phyloP scores from a whole-genome alignment of 768 basidiomycete genomes.

The Guyanaporus albipodus region DNA sequence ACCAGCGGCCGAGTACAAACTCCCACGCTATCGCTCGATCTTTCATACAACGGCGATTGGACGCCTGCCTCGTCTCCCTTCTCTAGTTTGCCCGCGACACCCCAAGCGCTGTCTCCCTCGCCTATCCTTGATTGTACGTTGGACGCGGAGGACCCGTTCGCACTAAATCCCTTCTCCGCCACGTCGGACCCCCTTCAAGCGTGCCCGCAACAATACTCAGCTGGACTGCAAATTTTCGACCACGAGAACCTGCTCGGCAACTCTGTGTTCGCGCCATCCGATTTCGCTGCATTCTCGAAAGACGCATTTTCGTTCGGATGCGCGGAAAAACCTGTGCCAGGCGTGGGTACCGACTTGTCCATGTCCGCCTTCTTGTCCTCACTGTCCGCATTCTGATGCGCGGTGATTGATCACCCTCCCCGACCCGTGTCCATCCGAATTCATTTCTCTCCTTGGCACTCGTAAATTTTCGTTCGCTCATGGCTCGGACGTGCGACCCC shows the following conservation, averaged over 20 bases:
- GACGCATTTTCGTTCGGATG: slow-evolving; percentile 23
- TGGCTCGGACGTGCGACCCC: background rate
- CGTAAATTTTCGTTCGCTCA: slow-evolving; percentile 3
- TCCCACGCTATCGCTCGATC: slow-evolving; percentile 40
- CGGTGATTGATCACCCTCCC: slow-evolving; percentile 1
- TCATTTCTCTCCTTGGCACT: slow-evolving; percentile 3
- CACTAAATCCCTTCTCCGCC: slow-evolving; percentile 17
- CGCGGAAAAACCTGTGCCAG: slow-evolving; percentile 20
- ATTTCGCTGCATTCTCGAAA: slow-evolving; percentile 24
- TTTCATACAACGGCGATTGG: slow-evolving; percentile 39
- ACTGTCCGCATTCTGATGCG: slow-evolving; percentile 30
- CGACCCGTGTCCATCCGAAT: slow-evolving; percentile 7
- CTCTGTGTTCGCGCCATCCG: slow-evolving; percentile 16
- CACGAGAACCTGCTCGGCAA: slow-evolving; percentile 10
- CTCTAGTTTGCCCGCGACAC: slow-evolving; percentile 43
- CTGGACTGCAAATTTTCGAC: slow-evolving; percentile 19
- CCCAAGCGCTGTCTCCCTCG: slow-evolving; percentile 34
- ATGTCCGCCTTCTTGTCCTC: slow-evolving; percentile 33
- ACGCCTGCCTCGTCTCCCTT: slow-evolving; percentile 40
- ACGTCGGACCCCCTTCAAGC: slow-evolving; percentile 9
- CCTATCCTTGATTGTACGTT: slow-evolving; percentile 22
- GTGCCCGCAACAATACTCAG: slow-evolving; percentile 20
- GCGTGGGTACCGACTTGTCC: slow-evolving; percentile 25
- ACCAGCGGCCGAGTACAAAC: slow-evolving; percentile 22
- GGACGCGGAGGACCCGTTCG: slow-evolving; percentile 22